Percentiles rank a stretch among this genome's conserved stretches.
Evolutionary conservation across 2,329 filamentous ascomycete species (phyloP).

Genomic region (Coleophoma crateriformis): DNA sequence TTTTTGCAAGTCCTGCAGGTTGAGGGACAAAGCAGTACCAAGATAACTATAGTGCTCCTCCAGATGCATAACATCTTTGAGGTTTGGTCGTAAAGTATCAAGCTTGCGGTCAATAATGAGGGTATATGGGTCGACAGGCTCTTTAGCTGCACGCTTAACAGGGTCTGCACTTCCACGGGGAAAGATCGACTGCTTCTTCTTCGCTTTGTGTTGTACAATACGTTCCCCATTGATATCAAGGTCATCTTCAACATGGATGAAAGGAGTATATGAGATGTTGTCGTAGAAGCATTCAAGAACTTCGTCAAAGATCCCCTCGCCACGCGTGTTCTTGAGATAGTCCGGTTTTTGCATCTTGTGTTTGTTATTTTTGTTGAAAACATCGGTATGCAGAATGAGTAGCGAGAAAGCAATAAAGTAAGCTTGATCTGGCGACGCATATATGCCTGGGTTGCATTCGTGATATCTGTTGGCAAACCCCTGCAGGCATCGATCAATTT

Average conservation of each 20-base stretch:
- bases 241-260: conserved; percentile 95
- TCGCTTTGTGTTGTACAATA: conserved; percentile 63
- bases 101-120: conserved; percentile 87
- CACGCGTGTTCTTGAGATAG: conserved; percentile 90
- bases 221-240: conserved; percentile 73
- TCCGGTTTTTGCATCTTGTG: conserved; percentile 96
- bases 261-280: conserved; percentile 96
- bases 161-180: conserved; percentile 60
- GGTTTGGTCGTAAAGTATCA: conserved; percentile 73
- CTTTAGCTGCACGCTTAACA: conserved; percentile 60
- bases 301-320: conserved; percentile 89
- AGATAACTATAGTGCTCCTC: conserved; percentile 91
- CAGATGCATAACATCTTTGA: conserved; percentile 87
- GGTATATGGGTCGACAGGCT: conserved; percentile 92
- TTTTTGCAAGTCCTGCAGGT: conserved; percentile 76
- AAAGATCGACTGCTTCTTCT: conserved; percentile 61
- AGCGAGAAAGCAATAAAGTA: conserved; percentile 98
- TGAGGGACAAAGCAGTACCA: conserved; percentile 68
- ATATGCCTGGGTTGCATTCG: conserved; percentile 97
- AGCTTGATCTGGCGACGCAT: conserved; percentile 84
- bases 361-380: conserved; percentile 99
- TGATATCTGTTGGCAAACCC: conserved; percentile 95
- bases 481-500: conserved; percentile 91
- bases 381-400: conserved; percentile 92
- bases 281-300: conserved; percentile 96